Conservation (phyloP, 225 moss, liverwort and hornwort genomes). For the Marchantia polymorpha region DNA sequence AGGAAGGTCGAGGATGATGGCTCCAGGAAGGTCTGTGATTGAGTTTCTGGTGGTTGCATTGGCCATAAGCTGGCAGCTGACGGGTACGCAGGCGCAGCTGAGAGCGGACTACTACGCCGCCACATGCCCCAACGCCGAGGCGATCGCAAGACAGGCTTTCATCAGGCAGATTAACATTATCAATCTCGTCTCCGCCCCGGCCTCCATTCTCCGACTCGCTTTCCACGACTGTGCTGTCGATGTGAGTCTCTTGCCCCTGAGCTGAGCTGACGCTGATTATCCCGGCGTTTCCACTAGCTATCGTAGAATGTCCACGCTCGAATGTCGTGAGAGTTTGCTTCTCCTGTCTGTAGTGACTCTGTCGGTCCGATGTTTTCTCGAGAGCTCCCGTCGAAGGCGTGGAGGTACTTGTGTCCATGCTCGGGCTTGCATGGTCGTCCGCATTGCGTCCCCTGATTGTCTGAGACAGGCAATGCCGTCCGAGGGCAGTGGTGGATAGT, state of each 20-base stretch:
- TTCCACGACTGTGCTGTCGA: slow-evolving; percentile 47
- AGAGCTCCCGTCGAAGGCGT: background rate
- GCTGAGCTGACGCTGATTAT: too few relatives aligned
- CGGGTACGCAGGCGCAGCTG: slow-evolving; percentile 14
- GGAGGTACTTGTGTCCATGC: background rate
- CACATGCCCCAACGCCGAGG: slow-evolving; percentile 31
- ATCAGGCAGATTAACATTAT: slow-evolving; percentile 28
- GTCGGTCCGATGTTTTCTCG: background rate
- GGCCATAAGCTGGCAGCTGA: slow-evolving; percentile 2
- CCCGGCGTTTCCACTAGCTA: too few relatives aligned
- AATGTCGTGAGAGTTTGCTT: background rate
- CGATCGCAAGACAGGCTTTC: slow-evolving; percentile 18
- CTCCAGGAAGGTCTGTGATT: background rate
- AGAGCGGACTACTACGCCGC: slow-evolving; percentile 13
- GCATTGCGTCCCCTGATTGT: too few relatives aligned
- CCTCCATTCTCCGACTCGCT: slow-evolving; percentile 42
- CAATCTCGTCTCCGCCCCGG: slow-evolving; percentile 31
- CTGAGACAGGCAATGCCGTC: too few relatives aligned
- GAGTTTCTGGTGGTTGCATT: background rate
- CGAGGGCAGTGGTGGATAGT: too few relatives aligned
- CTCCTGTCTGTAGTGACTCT: background rate
- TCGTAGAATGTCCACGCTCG: background rate
- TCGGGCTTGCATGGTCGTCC: background rate
- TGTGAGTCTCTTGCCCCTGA: slow-evolving; percentile 3
- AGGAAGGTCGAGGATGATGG: background rate